These are phyloP conservation scores for Mortierella sp. DNA, from an alignment of 371 early-diverging fungal species.

Conservation along the genomic window DNA sequence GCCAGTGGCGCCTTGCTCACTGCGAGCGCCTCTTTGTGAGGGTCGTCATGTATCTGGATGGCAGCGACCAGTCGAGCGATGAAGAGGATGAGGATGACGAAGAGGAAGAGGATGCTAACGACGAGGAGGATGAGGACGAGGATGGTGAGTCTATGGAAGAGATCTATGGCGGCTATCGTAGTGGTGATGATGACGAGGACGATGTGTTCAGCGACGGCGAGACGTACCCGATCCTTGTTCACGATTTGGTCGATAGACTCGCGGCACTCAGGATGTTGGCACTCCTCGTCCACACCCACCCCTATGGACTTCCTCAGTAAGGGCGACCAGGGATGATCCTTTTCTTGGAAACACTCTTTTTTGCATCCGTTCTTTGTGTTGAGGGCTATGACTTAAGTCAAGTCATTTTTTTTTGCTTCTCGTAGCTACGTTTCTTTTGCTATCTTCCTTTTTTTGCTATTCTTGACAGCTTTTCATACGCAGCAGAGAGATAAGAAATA, in stretches of 20 bases:
- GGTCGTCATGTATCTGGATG: neutral
- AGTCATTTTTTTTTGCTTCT: too few species aligned
- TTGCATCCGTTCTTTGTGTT: neutral
- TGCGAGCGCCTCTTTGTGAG: neutral
- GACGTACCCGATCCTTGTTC: neutral
- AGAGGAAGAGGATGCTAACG: neutral
- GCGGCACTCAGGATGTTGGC: neutral
- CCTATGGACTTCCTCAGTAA: too few species aligned
- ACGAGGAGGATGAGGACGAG: neutral
- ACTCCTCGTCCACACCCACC: neutral
- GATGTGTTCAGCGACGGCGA: neutral
- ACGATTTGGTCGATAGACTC: neutral
- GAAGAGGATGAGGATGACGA: neutral
- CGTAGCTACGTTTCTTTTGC: too few species aligned
- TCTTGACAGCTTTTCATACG: too few species aligned
- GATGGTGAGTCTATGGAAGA: neutral
- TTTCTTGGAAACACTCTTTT: neutral
- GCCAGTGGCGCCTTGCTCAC: neutral
- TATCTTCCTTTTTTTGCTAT: neutral
- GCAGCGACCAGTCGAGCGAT: too few species aligned
- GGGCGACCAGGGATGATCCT: too few species aligned
- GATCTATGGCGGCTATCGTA: neutral
- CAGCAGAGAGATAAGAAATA: too few species aligned
- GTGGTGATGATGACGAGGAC: neutral
- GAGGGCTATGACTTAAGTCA: too few species aligned